phyloP scores from a whole-genome alignment of 768 basidiomycete species.

The Trametes gibbosa region DNA sequence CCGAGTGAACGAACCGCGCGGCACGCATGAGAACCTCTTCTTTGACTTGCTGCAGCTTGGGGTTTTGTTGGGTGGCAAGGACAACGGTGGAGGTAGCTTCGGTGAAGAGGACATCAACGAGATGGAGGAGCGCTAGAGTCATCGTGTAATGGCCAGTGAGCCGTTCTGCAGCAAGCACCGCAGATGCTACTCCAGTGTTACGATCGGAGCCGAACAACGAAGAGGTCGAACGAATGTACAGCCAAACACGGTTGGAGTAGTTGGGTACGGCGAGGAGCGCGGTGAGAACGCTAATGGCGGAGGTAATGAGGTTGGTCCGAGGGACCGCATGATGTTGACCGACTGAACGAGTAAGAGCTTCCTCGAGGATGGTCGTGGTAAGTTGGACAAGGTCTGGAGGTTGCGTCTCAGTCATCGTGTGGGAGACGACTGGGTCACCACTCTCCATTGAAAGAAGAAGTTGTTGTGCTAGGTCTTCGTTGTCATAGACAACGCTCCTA shows the following conservation, averaged over 20 bases:
- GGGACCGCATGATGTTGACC: conserved; percentile 24
- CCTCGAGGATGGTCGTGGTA: conserved; percentile 78
- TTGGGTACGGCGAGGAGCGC: conserved; percentile 70
- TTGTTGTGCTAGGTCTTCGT: conserved; percentile 57
- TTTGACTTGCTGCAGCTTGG: conserved; percentile 68
- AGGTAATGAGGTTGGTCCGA: conserved; percentile 66
- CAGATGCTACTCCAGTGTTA: conserved; percentile 53
- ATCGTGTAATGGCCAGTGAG: conserved; percentile 75
- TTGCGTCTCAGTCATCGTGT: conserved; percentile 49
- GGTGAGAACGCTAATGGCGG: conserved; percentile 78
- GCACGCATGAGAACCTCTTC: conserved; percentile 83
- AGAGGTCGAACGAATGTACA: conserved; percentile 78
- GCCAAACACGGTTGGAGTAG: conserved; percentile 84
- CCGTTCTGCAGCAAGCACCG: conserved; percentile 68
- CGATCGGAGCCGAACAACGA: conserved; percentile 71
- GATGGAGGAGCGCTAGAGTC: conserved; percentile 74
- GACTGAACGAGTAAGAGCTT: conserved; percentile 58
- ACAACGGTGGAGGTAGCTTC: conserved; percentile 62
- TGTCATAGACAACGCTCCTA: conserved; percentile 70
- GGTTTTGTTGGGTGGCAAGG: conserved; percentile 49
- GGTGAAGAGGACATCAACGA: conserved; percentile 71
- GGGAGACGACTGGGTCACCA: conserved; percentile 50
- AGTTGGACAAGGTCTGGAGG: conserved; percentile 76
- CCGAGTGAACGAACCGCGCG: conserved; percentile 72
- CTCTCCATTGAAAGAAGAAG: conserved; percentile 68